A percentile compares a stretch with the other conserved stretches of the same genome.
Conservation (phyloP, 768 basidiomycete genomes). For the Boletus bicolor region DNA sequence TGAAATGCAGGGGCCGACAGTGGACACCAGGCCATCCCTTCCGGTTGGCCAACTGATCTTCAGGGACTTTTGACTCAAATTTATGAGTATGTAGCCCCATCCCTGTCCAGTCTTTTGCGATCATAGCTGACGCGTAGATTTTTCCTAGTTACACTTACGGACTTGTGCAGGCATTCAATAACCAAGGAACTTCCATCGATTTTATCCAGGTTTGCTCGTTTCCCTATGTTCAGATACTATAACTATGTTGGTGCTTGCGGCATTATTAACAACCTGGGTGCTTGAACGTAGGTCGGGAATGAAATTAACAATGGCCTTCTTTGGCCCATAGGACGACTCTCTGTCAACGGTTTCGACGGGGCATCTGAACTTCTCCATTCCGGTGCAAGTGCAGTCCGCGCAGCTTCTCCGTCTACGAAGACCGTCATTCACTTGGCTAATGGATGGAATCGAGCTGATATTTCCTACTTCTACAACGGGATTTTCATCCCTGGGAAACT, state of each 20-base stretch:
- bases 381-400: constrained; percentile 18
- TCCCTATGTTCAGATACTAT: background rate
- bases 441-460: constrained; percentile 3
- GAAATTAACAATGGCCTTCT: constrained; percentile 12
- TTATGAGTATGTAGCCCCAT: constrained; percentile 2
- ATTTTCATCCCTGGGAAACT: background rate
- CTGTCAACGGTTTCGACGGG: constrained; percentile 3
- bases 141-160: constrained; percentile 6
- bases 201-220: constrained; percentile 9
- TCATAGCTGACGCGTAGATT: background rate
- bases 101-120: no score
- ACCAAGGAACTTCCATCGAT: constrained; percentile 6
- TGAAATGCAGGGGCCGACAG: constrained; percentile 5
- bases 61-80: constrained; percentile 4
- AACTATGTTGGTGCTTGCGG: no score
- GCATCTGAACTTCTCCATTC: constrained; percentile 35
- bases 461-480: constrained; percentile 8
- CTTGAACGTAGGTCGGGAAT: constrained; percentile 9
- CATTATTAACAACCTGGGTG: background rate
- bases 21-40: constrained; percentile 9
- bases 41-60: constrained; percentile 13
- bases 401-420: constrained; percentile 3
- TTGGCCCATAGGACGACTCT: constrained; percentile 2
- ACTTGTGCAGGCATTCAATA: constrained; percentile 4
- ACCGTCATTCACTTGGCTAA: constrained; percentile 6